Percentiles rank a stretch among this genome's conserved stretches.
These are phyloP conservation scores for Aspergillus sp. DNA, from an alignment of 2,329 filamentous ascomycete species.

Conservation along the genomic window DNA sequence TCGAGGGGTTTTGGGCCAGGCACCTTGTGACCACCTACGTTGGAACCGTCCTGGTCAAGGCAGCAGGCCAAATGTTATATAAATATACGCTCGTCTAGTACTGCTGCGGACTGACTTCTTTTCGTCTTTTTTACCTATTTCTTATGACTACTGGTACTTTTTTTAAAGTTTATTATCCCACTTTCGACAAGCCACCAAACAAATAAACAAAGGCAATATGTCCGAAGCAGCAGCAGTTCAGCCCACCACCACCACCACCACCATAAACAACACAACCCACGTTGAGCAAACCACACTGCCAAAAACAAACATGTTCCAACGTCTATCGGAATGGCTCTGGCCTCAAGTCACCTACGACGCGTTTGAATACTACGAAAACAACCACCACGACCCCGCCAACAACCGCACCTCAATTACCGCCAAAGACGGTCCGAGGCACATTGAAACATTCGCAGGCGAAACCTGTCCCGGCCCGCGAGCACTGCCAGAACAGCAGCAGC, in stretches of 20 bases:
- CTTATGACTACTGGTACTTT: too few species aligned
- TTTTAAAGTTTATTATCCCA: too few species aligned
- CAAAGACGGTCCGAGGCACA: too few species aligned
- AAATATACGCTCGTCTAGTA: neutral
- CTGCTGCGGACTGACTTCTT: neutral
- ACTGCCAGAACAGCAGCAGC: neutral
- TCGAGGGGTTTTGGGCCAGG: too few species aligned
- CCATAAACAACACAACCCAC: neutral
- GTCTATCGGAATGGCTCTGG: conserved; percentile 17
- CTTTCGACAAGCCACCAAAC: too few species aligned
- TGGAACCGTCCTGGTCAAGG: neutral
- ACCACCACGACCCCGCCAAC: neutral
- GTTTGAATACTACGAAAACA: neutral
- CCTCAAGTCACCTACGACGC: conserved; percentile 1
- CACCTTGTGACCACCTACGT: too few species aligned
- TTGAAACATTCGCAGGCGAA: too few species aligned
- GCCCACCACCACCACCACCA: neutral
- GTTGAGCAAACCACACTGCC: neutral
- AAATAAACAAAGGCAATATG: too few species aligned
- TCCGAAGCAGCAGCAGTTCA: neutral
- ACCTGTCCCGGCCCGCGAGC: too few species aligned
- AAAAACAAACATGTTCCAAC: neutral
- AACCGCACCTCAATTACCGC: too few species aligned
- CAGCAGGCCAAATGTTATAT: neutral
- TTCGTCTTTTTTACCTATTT: neutral